A percentile compares a stretch with the other conserved stretches of the same genome.
phyloP scores from a whole-genome alignment of 805 yeast genomes.

The Danielia oregonensis region DNA sequence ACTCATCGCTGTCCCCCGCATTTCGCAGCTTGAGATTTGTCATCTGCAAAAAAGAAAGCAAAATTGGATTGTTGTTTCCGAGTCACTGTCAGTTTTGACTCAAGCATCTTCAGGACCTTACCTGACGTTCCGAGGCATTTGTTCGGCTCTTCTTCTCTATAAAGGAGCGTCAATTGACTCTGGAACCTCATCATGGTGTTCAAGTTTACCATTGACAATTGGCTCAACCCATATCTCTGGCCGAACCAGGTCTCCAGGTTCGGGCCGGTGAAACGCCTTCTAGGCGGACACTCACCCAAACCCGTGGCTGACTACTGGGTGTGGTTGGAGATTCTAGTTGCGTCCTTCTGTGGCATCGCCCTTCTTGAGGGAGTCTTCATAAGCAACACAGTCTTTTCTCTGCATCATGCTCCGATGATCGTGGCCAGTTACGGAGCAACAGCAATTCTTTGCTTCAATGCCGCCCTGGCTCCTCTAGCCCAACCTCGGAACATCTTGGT shows the following conservation, averaged over 20 bases:
- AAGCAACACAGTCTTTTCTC: conserved; percentile 33
- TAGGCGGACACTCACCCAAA: conserved; percentile 35
- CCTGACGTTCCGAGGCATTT: too few species aligned
- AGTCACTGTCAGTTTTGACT: too few species aligned
- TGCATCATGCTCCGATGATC: conserved; percentile 43
- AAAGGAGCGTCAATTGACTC: too few species aligned
- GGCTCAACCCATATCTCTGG: conserved; percentile 27
- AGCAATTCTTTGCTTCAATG: conserved; percentile 56
- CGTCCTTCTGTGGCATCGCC: conserved; percentile 45
- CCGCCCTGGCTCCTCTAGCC: conserved; percentile 53
- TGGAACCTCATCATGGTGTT: conserved; percentile 15
- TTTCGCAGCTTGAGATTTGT: too few species aligned
- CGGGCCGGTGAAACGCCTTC: conserved; percentile 26
- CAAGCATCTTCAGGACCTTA: too few species aligned
- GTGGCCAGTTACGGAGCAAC: conserved; percentile 61
- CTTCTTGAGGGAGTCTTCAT: conserved; percentile 45
- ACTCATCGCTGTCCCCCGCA: too few species aligned
- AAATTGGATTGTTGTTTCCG: too few species aligned
- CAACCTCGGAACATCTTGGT: conserved; percentile 59
- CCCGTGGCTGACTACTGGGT: conserved; percentile 35
- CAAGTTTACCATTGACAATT: conserved; percentile 35
- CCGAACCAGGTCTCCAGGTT: conserved; percentile 25
- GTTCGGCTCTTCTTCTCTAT: too few species aligned
- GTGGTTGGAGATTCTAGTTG: conserved; percentile 45
- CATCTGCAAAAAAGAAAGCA: too few species aligned